phyloP scores from a whole-genome alignment of 2,329 filamentous ascomycete genomes.

The Trichoderma atrobrunneum region DNA sequence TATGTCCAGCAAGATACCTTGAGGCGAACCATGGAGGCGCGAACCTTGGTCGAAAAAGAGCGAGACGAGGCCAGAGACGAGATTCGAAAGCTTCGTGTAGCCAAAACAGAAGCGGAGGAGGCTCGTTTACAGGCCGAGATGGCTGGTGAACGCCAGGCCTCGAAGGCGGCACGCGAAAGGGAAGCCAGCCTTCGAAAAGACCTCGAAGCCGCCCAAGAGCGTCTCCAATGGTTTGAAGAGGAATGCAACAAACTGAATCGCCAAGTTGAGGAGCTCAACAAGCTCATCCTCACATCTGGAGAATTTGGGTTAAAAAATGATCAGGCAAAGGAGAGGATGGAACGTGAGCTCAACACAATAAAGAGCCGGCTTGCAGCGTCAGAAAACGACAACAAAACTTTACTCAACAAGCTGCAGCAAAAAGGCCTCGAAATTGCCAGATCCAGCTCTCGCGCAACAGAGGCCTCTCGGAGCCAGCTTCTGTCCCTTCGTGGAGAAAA shows the following conservation, averaged over 20 bases:
- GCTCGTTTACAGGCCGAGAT: slow-evolving; percentile 79
- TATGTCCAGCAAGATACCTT: slow-evolving; percentile 93
- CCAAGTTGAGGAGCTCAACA: slow-evolving; percentile 81
- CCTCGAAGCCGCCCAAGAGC: slow-evolving; percentile 72
- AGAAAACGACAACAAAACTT: slow-evolving; percentile 89
- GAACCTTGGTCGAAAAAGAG: slow-evolving; percentile 76
- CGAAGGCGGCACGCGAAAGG: slow-evolving; percentile 73
- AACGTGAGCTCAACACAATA: slow-evolving; percentile 85
- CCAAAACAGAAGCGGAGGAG: slow-evolving; percentile 82
- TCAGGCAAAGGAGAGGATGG: slow-evolving; percentile 88
- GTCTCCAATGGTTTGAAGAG: slow-evolving; percentile 73
- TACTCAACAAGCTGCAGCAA: slow-evolving; percentile 97
- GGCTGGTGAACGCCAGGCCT: slow-evolving; percentile 75
- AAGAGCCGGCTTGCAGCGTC: slow-evolving; percentile 87
- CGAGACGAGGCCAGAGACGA: slow-evolving; percentile 87
- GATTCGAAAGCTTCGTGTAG: slow-evolving; percentile 75
- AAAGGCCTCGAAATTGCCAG: slow-evolving; percentile 95
- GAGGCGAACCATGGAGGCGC: slow-evolving; percentile 78
- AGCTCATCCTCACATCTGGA: slow-evolving; percentile 83
- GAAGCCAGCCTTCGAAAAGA: slow-evolving; percentile 76
- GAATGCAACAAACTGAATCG: slow-evolving; percentile 74
- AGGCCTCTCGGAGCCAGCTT: slow-evolving; percentile 76
- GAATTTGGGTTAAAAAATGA: slow-evolving; percentile 88
- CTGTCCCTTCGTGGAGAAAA: slow-evolving; percentile 79
- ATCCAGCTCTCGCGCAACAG: slow-evolving; percentile 79